Evolutionary conservation across 768 basidiomycete genomes (phyloP).

Genomic region (Russula vinacea): DNA sequence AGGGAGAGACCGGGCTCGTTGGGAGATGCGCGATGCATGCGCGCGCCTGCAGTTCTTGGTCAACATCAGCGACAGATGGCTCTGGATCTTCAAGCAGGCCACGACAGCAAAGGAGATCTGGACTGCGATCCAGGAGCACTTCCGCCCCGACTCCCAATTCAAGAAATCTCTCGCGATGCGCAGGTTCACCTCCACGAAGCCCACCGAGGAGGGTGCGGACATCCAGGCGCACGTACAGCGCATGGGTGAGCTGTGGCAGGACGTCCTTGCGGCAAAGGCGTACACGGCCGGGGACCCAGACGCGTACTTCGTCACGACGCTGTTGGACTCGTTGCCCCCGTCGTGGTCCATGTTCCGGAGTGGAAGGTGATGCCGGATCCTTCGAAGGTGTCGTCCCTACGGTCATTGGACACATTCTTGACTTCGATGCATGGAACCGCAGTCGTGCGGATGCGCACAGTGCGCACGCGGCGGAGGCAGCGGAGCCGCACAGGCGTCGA

Average conservation of each 20-base stretch:
- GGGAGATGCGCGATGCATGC: constrained; percentile 21
- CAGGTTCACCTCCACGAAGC: constrained; percentile 6
- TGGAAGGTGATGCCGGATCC: constrained; percentile 14
- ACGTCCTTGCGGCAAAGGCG: constrained; percentile 12
- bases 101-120: constrained; percentile 12
- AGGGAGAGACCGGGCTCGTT: not conserved
- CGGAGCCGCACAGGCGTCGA: constrained; percentile 1
- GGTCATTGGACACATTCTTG: constrained; percentile 20
- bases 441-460: constrained; percentile 18
- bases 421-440: constrained; percentile 25
- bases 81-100: constrained; percentile 16
- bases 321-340: constrained; percentile 20
- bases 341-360: constrained; percentile 23
- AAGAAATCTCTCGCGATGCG: constrained; percentile 21
- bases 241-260: constrained; percentile 28
- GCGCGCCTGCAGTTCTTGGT: constrained; percentile 23
- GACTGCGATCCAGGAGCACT: constrained; percentile 18
- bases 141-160: constrained; percentile 22
- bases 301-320: constrained; percentile 11
- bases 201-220: constrained; percentile 16
- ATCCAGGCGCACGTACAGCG: constrained; percentile 22
- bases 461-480: not conserved
- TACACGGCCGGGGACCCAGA: constrained; percentile 8
- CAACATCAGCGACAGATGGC: constrained; percentile 19
- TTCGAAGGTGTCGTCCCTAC: not conserved